phyloP scores from a whole-genome alignment of 192 early-diverging fungal genomes.

The Tieghemiomyces parasiticus region DNA sequence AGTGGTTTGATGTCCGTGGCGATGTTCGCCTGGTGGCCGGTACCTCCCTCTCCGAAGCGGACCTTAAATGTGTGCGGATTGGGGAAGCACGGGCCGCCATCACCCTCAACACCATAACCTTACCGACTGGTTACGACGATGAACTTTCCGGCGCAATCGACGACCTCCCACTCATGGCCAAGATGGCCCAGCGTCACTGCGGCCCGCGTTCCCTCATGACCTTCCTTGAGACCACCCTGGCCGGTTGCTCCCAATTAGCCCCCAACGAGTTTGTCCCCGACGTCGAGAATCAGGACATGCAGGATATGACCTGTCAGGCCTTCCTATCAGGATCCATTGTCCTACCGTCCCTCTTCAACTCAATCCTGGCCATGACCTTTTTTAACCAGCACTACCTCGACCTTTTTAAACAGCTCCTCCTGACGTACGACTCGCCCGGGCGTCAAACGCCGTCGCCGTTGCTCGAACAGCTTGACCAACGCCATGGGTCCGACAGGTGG shows the following conservation, averaged over 20 bases:
- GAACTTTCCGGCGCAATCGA: neutral
- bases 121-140: neutral
- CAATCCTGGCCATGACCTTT: constrained; percentile 24
- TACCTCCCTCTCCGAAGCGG: constrained; percentile 21
- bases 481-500: too few relatives aligned
- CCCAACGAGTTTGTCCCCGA: neutral
- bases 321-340: constrained; percentile 31
- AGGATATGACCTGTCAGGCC: constrained; percentile 17
- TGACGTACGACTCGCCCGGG: constrained; percentile 15
- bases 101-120: constrained; percentile 14
- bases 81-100: constrained; percentile 21
- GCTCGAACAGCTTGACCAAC: neutral
- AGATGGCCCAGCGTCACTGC: neutral
- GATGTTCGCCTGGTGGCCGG: constrained; percentile 23
- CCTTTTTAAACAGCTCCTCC: constrained; percentile 23
- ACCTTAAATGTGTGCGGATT: constrained; percentile 21
- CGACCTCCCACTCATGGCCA: neutral
- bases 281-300: neutral
- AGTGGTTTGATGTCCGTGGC: neutral
- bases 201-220: neutral
- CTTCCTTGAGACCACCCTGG: neutral
- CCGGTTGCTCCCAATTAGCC: neutral
- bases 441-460: neutral
- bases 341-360: constrained; percentile 24
- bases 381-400: constrained; percentile 31